phyloP scores from a whole-genome alignment of 371 early-diverging fungal species.

The Dichotomocladium elegans region DNA sequence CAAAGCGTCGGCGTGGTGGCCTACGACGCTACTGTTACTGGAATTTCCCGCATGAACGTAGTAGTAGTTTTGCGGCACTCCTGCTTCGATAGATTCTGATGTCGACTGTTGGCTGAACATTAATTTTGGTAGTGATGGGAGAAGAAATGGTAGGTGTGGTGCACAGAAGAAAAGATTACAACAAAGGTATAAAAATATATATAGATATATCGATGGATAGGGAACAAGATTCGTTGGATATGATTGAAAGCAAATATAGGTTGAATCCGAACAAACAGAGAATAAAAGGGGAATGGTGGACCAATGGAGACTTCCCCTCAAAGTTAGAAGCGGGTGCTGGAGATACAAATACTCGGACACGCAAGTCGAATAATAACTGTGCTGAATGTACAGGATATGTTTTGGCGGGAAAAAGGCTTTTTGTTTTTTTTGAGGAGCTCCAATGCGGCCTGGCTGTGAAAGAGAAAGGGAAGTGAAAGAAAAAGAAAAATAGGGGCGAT shows the following conservation, averaged over 20 bases:
- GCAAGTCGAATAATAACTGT: too few species aligned
- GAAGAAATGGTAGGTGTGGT: neutral
- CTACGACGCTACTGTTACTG: neutral
- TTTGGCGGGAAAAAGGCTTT: too few species aligned
- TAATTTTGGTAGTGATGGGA: neutral
- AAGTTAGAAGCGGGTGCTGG: neutral
- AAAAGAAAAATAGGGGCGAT: slow-evolving; percentile 13
- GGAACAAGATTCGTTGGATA: slow-evolving; percentile 1
- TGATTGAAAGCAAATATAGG: slow-evolving; percentile 4
- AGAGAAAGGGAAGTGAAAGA: too few species aligned
- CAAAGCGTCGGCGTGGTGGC: slow-evolving; percentile 7
- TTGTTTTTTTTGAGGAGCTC: too few species aligned
- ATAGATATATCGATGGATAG: neutral
- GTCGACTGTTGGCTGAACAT: too few species aligned
- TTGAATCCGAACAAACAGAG: slow-evolving; percentile 10
- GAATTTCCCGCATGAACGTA: slow-evolving; percentile 6
- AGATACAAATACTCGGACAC: neutral
- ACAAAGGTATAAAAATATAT: slow-evolving; percentile 5
- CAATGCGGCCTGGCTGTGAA: too few species aligned
- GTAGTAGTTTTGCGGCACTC: slow-evolving; percentile 6
- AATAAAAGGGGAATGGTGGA: slow-evolving; percentile 6
- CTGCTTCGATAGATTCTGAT: neutral
- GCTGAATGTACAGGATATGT: too few species aligned
- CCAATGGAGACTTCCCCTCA: neutral
- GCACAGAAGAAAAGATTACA: slow-evolving; percentile 5